Conservation (phyloP, 2,329 filamentous ascomycete genomes). For the Aspergillus sp. region DNA sequence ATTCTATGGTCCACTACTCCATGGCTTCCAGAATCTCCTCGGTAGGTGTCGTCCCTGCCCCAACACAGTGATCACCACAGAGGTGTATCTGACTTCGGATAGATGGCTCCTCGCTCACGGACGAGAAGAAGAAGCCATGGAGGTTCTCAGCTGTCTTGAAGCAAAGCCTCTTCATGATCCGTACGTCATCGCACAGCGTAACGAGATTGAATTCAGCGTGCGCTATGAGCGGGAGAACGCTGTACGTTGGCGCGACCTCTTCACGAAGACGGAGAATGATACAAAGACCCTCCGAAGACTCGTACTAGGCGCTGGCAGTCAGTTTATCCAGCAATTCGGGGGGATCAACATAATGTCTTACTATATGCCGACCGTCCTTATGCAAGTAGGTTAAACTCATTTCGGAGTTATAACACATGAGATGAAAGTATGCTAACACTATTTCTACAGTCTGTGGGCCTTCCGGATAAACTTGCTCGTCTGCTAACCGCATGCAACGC, state of each 20-base stretch:
- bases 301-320: conserved; percentile 53
- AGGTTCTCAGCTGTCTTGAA: conserved; percentile 51
- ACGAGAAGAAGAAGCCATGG: conserved; percentile 44
- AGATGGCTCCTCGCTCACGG: conserved; percentile 46
- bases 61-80: background rate
- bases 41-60: background rate
- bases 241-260: conserved; percentile 50
- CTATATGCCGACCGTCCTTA: conserved; percentile 59
- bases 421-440: background rate
- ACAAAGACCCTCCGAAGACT: conserved; percentile 52
- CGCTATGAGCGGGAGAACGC: conserved; percentile 51
- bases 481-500: conserved; percentile 58
- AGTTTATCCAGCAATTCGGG: conserved; percentile 52
- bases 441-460: conserved; percentile 49
- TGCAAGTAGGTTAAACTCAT: conserved; percentile 19
- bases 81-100: background rate
- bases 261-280: conserved; percentile 36
- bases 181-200: conserved; percentile 42
- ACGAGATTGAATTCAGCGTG: conserved; percentile 49
- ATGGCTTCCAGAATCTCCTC: conserved; percentile 24
- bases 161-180: conserved; percentile 44
- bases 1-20: conserved; percentile 45
- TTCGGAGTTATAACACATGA: background rate
- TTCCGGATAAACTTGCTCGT: conserved; percentile 50
- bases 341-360: conserved; percentile 38